Evolutionary conservation across 768 basidiomycete genomes (phyloP), one percentile per base, ranked within the genome.

Genomic region (Mrakia gelida): DNA sequence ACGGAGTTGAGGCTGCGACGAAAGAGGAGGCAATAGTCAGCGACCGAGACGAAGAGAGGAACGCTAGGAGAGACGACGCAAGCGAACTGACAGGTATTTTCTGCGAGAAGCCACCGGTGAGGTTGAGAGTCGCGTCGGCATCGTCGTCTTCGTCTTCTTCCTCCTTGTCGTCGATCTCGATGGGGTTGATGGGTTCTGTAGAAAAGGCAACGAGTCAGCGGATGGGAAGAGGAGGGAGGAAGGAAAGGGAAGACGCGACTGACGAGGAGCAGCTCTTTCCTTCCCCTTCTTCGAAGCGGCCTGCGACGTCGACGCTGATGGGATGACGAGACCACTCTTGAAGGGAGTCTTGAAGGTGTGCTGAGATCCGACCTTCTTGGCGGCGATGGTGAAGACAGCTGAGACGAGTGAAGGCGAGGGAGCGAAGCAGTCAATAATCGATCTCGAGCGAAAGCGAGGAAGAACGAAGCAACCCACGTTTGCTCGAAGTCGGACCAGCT

Each of bases 91-190:
- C 75, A 16, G 75, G 75, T 15, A 76, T 68, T 65, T 76, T 76
- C 54, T 68, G 63, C 2, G 75, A 76, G 45, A 49, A 68, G 9
- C 63, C 63, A 32, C 63, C 75, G 9, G 52, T 76, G 52, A 76
- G 26, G 4, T 65, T 30, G n/a, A 63, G 61, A 26, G 41, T 43
- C 7, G 61, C 41, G 6, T n/a, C 26, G 9, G 45, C 61, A 61
- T 45, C 65, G 11, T 43, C 45, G 16, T n/a, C n/a, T 18, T 59
- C 70, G 41, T 45, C 54, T 7, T 32, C 54, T 2, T 71, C 61
- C 28, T 23, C 23, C 28, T 43, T 23, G 16, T 71, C 75, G 34
- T 28, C 56, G 52, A 54, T 59, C 26, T 43, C 43, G 13, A 52
- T 49, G 43, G 38, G n/a, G 45, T 38, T 61, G 45, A 10, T 16